phyloP scores from a whole-genome alignment of 345 rosid species.

The Eucalyptus erythrocorys region DNA sequence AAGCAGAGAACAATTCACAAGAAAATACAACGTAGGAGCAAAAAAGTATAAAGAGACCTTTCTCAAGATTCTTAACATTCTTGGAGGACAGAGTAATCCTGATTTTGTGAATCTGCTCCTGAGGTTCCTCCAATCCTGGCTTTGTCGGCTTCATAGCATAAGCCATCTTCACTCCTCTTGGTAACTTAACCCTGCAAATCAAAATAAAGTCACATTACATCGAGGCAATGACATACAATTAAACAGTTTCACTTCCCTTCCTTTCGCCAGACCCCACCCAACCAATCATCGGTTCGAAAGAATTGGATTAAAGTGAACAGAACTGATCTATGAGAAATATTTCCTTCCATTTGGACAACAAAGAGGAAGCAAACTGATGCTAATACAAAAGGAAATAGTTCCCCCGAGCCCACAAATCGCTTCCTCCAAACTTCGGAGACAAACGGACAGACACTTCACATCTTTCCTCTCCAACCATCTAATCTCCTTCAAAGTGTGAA shows the following conservation, averaged over 20 bases:
- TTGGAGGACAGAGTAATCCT: constrained; percentile 10
- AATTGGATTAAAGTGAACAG: not conserved
- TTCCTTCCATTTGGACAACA: not conserved
- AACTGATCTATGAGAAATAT: not conserved
- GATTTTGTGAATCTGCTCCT: constrained; percentile 6
- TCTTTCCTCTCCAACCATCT: not conserved
- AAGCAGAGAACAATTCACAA: not conserved
- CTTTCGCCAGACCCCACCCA: not conserved
- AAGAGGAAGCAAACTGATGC: not conserved
- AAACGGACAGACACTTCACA: not conserved
- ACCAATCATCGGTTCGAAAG: not conserved
- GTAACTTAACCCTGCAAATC: not conserved
- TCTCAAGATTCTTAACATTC: constrained; percentile 11
- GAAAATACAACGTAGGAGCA: fast-evolving
- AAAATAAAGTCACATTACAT: not conserved
- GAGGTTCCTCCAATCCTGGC: constrained; percentile 2
- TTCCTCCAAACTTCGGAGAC: not conserved
- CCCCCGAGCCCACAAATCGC: not conserved
- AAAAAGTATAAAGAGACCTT: not conserved
- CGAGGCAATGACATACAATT: not conserved
- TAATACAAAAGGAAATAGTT: not conserved
- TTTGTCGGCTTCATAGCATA: constrained; percentile 4
- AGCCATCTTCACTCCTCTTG: not conserved
- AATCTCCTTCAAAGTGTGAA: not conserved
- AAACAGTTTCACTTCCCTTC: not conserved